Base-by-base conservation (phyloP, 306 rosid species). In the Glycine latifolia region DNA sequence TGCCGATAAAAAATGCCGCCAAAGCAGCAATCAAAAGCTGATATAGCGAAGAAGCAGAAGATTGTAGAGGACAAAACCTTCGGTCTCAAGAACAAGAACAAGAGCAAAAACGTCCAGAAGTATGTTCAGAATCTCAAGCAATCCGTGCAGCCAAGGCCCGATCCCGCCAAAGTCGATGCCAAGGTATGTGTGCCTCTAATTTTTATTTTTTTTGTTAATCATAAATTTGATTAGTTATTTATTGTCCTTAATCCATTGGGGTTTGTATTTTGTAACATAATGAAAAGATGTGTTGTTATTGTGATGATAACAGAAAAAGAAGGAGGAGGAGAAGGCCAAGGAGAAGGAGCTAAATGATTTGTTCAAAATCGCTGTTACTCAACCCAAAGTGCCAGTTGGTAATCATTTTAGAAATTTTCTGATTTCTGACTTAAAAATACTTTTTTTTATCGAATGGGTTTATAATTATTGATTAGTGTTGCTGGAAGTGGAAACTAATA, bases 1-100 rank as follows among this genome's bases (percentile, higher is more conserved):
- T 75, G 87, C 89, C 75, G 81, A 76, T 61, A 37, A 79, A 84
- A 80, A 79, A 95, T 95, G 98, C 98, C 97, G 76, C 98, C 98
- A 2, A 95, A 92, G 86, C 97, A 88, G 84, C 91, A 86, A 80
- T 80, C 95, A 0, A 95, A 92, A 78, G 79, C 91, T 76, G 98
- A 95, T 63, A 0, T 89, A 85, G 97, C 98, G 62, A 95, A 95
- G 97, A 95, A 95, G 91, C 97, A 92, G 97, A 95, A 92, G 88
- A 39, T 91, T 61, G 97, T 92, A 35, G 98, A 95, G 87, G 98
- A 95, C 89, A 95, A 95, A 89, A 95, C 98, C 55, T 95, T 95
- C 77, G 97, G 97, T 14, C 95, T 95, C 48, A 95, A 95, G 85
- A 92, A 95, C 91, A 95, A 95, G 69, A 95, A 91, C 90, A 95